Evolutionary conservation across 495 filamentous ascomycete species (phyloP).

Genomic region (Tuber umbilicatum): DNA sequence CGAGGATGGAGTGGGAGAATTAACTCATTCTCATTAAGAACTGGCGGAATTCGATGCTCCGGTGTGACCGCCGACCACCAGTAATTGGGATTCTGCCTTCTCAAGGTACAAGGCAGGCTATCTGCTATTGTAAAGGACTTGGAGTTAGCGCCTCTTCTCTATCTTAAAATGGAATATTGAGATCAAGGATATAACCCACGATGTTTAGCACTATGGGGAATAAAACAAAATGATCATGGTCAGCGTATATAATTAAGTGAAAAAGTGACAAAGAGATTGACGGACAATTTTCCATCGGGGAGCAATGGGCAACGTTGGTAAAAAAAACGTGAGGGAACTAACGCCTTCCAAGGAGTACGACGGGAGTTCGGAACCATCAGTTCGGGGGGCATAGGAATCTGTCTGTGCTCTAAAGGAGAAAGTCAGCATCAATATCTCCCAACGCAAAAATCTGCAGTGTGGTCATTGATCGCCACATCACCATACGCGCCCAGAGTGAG

Average conservation of each 20-base stretch:
- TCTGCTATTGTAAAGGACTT: background rate
- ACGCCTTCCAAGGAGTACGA: slow-evolving; percentile 6
- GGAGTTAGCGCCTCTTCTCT: background rate
- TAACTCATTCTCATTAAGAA: background rate
- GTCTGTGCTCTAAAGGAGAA: background rate
- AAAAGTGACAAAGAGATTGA: background rate
- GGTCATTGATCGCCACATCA: slow-evolving; percentile 4
- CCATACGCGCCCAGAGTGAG: background rate
- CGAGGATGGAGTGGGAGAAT: background rate
- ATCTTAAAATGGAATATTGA: background rate
- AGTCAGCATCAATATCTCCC: background rate
- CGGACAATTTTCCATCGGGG: background rate
- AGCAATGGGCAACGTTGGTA: background rate
- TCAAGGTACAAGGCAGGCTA: background rate
- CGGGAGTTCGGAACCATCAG: background rate
- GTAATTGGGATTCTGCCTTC: slow-evolving; percentile 1
- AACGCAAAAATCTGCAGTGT: background rate
- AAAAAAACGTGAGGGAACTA: background rate
- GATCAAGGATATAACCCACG: slow-evolving; percentile 6
- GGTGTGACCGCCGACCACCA: slow-evolving; percentile 1
- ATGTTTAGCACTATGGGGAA: background rate
- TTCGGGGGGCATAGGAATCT: background rate
- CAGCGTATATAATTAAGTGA: background rate
- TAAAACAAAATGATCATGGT: background rate
- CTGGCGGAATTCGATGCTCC: background rate